Conservation (phyloP, 129 eudicot species). For the Flaveria robusta region DNA sequence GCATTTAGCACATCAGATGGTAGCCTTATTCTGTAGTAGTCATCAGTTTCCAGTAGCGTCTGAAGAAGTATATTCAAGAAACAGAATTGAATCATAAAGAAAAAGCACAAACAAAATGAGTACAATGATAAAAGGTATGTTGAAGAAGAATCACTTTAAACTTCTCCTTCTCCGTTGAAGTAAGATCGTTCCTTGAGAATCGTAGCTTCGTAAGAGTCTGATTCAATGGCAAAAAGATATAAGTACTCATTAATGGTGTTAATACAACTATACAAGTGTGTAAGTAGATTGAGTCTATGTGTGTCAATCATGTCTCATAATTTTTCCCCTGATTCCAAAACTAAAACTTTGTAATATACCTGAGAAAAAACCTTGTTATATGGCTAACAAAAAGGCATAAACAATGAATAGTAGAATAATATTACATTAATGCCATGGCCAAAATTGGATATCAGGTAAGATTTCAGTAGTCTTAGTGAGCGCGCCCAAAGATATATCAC, state of each 20-base stretch:
- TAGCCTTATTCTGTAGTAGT: conserved; percentile 75
- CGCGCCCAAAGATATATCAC: background rate
- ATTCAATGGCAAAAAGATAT: conserved; percentile 18
- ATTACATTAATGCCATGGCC: background rate
- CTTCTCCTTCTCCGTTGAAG: conserved; percentile 68
- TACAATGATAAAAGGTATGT: background rate
- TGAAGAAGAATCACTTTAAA: conserved; percentile 50
- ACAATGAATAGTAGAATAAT: background rate
- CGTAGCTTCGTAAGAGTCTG: conserved; percentile 97
- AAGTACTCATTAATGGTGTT: conserved; percentile 7
- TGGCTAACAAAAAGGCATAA: background rate
- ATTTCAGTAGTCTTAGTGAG: background rate
- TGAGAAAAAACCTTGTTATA: background rate
- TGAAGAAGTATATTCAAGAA: conserved; percentile 34
- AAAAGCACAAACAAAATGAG: conserved; percentile 9
- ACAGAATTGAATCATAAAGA: conserved; percentile 4
- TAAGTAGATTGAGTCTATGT: background rate
- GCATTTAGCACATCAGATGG: conserved; percentile 83
- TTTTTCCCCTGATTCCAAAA: background rate
- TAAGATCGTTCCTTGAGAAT: conserved; percentile 72
- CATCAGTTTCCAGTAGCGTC: conserved; percentile 74
- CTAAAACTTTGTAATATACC: background rate
- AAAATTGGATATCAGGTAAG: background rate
- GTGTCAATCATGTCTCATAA: background rate
- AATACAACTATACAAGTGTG: conserved; percentile 3